These are phyloP conservation scores for Leptographium radiaticola DNA, from an alignment of 2,329 filamentous ascomycete genomes.

Conservation along the genomic window DNA sequence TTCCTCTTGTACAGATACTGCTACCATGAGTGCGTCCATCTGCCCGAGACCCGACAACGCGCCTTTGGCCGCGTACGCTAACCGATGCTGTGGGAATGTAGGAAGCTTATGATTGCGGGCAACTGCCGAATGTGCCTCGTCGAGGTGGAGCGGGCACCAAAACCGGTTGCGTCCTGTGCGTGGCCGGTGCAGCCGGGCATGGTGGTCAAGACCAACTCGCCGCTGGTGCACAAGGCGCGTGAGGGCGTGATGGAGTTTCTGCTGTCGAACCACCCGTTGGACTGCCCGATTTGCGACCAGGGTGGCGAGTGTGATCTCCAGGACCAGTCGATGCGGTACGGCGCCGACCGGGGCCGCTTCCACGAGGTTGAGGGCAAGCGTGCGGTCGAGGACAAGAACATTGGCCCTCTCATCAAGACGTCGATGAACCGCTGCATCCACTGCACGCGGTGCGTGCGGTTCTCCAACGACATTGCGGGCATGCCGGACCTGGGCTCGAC, in stretches of 20 bases:
- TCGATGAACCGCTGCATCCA: constrained; percentile 99
- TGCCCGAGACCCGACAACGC: not conserved
- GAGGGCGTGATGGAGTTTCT: constrained; percentile 99
- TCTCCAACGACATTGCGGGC: constrained; percentile 93
- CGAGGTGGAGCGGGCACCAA: constrained; percentile 91
- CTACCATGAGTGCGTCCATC: constrained; percentile 66
- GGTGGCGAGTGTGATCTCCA: constrained; percentile 98
- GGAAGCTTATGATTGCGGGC: constrained; percentile 96
- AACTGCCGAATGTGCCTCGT: constrained; percentile 99
- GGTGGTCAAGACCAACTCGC: constrained; percentile 97
- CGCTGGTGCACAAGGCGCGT: constrained; percentile 89
- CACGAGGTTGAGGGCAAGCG: constrained; percentile 94
- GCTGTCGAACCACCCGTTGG: constrained; percentile 87
- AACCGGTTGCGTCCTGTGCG: constrained; percentile 94
- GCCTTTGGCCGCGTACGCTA: not conserved
- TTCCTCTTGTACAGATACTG: constrained; percentile 56
- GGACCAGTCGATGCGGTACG: constrained; percentile 98
- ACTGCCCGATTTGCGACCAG: constrained; percentile 97
- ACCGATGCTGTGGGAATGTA: constrained; percentile 19
- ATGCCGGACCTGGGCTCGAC: constrained; percentile 90
- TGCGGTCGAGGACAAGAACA: constrained; percentile 98
- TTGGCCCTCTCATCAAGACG: constrained; percentile 94
- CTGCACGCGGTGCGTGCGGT: constrained; percentile 94
- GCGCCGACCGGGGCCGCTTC: constrained; percentile 88
- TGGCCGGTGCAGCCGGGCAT: constrained; percentile 98